Percentiles rank a stretch among this genome's conserved stretches.
These are phyloP conservation scores for Thymus quinquecostatus DNA, from an alignment of 257 asterid genomes.

Conservation along the genomic window DNA sequence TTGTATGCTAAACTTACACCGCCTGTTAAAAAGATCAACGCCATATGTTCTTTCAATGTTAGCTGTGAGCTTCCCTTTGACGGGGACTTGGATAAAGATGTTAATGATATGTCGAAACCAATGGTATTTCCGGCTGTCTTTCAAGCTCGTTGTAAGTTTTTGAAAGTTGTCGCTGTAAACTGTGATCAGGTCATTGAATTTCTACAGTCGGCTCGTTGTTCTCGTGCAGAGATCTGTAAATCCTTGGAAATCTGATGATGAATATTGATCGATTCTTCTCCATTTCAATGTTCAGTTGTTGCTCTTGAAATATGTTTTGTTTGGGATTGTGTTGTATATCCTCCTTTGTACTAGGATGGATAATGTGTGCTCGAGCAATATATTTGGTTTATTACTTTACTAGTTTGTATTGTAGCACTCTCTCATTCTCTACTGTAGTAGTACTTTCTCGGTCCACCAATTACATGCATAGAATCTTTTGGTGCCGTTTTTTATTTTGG, in stretches of 20 bases:
- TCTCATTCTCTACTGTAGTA: too few relatives aligned
- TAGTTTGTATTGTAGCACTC: too few relatives aligned
- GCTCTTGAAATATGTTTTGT: neutral
- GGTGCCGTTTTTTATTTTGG: too few relatives aligned
- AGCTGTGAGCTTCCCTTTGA: conserved; percentile 18
- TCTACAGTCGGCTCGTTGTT: neutral
- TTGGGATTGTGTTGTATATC: neutral
- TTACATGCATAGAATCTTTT: too few relatives aligned
- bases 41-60: conserved; percentile 5
- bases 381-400: too few relatives aligned
- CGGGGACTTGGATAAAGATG: neutral
- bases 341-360: neutral
- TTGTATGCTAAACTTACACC: conserved; percentile 24
- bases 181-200: too few relatives aligned
- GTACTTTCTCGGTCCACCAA: too few relatives aligned
- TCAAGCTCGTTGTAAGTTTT: neutral
- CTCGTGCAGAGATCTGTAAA: neutral
- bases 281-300: neutral
- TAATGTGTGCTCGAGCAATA: too few relatives aligned
- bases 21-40: conserved; percentile 28
- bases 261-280: neutral
- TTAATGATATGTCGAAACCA: neutral
- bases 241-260: neutral
- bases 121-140: neutral
- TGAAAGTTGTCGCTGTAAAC: neutral